Percentiles rank a stretch among this genome's conserved stretches.
phyloP scores from a whole-genome alignment of 441 rosid species.

The Bocquillonia castaneifolia region DNA sequence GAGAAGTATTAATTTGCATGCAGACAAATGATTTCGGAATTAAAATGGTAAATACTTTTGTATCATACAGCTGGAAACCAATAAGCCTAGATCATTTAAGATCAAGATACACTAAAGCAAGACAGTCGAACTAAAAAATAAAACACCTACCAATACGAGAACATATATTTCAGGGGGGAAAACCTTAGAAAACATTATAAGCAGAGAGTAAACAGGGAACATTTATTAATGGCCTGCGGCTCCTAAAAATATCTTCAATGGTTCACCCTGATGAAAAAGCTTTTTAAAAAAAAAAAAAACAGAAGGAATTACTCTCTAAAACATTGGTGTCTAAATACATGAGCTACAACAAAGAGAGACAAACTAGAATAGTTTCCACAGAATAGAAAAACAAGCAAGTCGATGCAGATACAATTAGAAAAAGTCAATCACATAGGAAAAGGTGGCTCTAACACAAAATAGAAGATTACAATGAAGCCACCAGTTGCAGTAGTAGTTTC shows the following conservation, averaged over 20 bases:
- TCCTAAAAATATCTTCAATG: background rate
- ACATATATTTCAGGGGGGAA: background rate
- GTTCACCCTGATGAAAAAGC: background rate
- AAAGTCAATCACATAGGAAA: background rate
- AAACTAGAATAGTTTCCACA: background rate
- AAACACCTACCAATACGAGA: background rate
- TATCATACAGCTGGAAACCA: background rate
- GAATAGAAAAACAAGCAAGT: background rate
- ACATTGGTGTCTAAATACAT: background rate
- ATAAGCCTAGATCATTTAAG: background rate
- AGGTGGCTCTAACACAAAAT: background rate
- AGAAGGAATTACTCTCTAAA: background rate
- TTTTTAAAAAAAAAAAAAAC: too few relatives aligned
- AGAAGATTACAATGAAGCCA: background rate
- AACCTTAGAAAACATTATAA: background rate
- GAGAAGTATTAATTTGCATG: background rate
- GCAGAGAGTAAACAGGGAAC: background rate
- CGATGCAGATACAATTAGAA: background rate
- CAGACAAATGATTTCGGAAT: background rate
- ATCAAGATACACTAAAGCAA: background rate
- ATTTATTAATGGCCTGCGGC: background rate
- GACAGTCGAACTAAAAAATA: background rate
- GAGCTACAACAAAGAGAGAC: background rate
- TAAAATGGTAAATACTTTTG: background rate
- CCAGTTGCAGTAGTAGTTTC: background rate